These are phyloP conservation scores for Selenicereus undatus DNA, from an alignment of 148 eudicot genomes.

Conservation along the genomic window DNA sequence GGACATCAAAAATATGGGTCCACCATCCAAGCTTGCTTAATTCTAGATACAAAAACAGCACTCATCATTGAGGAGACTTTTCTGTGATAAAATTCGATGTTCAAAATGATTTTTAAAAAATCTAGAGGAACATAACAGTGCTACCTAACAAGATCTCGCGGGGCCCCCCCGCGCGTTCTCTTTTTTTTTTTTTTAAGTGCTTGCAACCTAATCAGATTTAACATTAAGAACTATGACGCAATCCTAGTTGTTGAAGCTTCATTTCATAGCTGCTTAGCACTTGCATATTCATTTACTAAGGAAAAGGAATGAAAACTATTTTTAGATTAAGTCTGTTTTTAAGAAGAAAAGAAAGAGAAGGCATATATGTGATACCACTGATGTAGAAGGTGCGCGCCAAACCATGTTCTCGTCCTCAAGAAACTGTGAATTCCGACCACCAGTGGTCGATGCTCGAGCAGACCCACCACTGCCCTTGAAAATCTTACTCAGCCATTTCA, in stretches of 20 bases:
- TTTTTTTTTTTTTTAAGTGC: no score
- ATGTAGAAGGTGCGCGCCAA: constrained; percentile 75
- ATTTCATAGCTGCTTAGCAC: background rate
- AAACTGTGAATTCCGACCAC: constrained; percentile 53
- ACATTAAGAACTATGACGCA: background rate
- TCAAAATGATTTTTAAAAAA: background rate
- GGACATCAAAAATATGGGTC: constrained; percentile 1
- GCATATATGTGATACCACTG: constrained; percentile 45
- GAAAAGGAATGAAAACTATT: no score
- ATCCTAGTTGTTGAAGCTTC: background rate
- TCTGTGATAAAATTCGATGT: background rate
- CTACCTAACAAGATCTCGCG: background rate
- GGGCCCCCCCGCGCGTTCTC: no score
- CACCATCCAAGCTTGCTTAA: background rate
- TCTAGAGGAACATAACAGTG: background rate
- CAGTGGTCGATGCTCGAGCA: constrained; percentile 20
- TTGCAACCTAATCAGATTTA: background rate
- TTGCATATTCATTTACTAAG: background rate
- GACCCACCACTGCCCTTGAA: constrained; percentile 58
- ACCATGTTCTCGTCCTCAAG: constrained; percentile 75
- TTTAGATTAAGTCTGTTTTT: background rate
- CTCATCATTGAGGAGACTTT: background rate
- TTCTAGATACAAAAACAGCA: background rate
- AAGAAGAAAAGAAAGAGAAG: background rate
- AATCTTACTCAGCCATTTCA: constrained; percentile 87